Conservation (phyloP, 495 filamentous ascomycete species). For the Penicillium tannophilum region DNA sequence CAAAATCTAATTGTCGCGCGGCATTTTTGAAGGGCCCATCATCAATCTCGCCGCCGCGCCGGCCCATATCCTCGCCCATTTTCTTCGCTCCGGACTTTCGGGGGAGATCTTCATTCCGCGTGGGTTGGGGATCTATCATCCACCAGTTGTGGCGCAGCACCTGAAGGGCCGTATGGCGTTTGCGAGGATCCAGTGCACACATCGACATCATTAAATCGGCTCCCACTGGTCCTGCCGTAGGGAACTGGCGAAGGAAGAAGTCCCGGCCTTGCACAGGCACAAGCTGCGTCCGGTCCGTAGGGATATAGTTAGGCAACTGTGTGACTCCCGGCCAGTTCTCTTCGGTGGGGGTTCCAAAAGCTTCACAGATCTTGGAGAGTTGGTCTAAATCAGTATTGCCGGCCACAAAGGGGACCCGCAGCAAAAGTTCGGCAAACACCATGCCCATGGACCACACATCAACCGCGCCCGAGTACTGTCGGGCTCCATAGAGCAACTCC, state of each 20-base stretch:
- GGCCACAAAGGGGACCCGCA: slow-evolving; percentile 77
- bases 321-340: slow-evolving; percentile 94
- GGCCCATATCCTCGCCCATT: slow-evolving; percentile 81
- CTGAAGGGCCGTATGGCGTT: slow-evolving; percentile 71
- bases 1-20: slow-evolving; percentile 85
- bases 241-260: slow-evolving; percentile 71
- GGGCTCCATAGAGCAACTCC: slow-evolving; percentile 87
- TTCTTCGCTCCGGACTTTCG: slow-evolving; percentile 66
- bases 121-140: slow-evolving; percentile 78
- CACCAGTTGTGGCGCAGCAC: slow-evolving; percentile 88
- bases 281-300: slow-evolving; percentile 51
- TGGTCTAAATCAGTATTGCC: slow-evolving; percentile 81
- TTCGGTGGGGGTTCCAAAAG: slow-evolving; percentile 89
- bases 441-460: slow-evolving; percentile 95
- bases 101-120: slow-evolving; percentile 80
- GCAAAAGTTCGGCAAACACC: slow-evolving; percentile 88
- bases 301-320: slow-evolving; percentile 73
- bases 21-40: slow-evolving; percentile 69
- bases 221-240: slow-evolving; percentile 74
- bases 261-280: slow-evolving; percentile 66
- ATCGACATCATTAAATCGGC: slow-evolving; percentile 87
- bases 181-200: slow-evolving; percentile 81
- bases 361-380: slow-evolving; percentile 75
- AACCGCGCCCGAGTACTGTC: slow-evolving; percentile 85
- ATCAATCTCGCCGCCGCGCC: slow-evolving; percentile 73